Evolutionary conservation across 2,329 filamentous ascomycete species (phyloP), one percentile per base, ranked within the genome.

Genomic region (Pseudocercospora macadamiae): DNA sequence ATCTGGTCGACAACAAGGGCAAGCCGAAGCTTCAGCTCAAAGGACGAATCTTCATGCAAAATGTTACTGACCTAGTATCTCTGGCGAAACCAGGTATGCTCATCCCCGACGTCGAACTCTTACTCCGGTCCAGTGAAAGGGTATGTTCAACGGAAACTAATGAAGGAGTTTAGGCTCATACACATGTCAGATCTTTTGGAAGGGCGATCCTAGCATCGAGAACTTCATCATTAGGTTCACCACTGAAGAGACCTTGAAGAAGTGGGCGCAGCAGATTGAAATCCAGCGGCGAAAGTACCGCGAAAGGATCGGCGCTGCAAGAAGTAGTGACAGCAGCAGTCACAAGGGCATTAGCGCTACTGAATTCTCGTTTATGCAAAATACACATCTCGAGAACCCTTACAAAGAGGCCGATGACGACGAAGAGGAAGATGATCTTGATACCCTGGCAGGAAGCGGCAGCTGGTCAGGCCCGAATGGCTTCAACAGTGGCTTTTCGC

Each of bases 151-250:
- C 53, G 47, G 45, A 28, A 32, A 63, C 66, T 68, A 64, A 68
- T 66, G 53, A 37, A 57, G 32, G 45, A 55, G 63, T 51, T 9
- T 68, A 95, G 92, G 91, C 48, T 93, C 91, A 9, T 96, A 97
- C 73, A 93, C 90, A 2, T 90, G 97, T 61, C 93, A 97, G 72
- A 97, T 99, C 56, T 97, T 93, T 83, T 99, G 95, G 95, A 97
- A 95, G 76, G 93, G 93, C 30, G 93, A 97, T 65, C 91, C 93
- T 0, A 91, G 91, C 3, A 91, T 97, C 28, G 93, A 99, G 73
- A 96, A 96, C 71, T 97, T 99, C 74, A 88, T 93, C 68, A 96
- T 99, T 71, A 90, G 91, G 66, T 97, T 97, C 74, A 83, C 86
- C 51, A 95, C 93, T 61, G 95, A 99, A 74, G 92, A 96, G 66